A percentile compares a stretch with the other conserved stretches of the same genome.
phyloP scores from a whole-genome alignment of 345 rosid genomes.

The Tarenaya hassleriana region DNA sequence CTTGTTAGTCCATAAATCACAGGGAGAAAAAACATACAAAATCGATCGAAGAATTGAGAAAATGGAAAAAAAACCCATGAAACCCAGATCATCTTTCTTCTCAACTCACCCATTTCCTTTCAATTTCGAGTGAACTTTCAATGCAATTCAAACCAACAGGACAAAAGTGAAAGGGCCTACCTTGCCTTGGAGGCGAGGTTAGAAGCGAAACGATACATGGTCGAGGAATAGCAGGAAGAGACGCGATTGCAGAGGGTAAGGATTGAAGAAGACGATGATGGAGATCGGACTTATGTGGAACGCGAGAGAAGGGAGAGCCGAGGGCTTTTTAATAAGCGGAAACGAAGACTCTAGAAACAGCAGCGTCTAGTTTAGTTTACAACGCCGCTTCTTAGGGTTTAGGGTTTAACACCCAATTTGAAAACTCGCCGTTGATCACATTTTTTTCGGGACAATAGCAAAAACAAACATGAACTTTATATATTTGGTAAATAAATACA shows the following conservation, averaged over 20 bases:
- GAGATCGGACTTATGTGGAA: background rate
- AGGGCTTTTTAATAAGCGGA: slow-evolving; percentile 15
- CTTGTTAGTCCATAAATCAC: background rate
- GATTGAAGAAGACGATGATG: background rate
- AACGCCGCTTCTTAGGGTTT: slow-evolving; percentile 33
- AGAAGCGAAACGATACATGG: slow-evolving; percentile 63
- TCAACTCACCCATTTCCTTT: too few relatives aligned
- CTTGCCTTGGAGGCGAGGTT: slow-evolving; percentile 59
- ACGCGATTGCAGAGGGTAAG: too few relatives aligned
- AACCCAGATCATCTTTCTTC: background rate
- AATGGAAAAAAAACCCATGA: background rate
- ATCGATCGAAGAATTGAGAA: background rate
- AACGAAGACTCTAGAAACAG: slow-evolving; percentile 52
- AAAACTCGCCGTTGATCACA: background rate
- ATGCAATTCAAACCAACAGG: background rate
- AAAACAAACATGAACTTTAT: too few relatives aligned
- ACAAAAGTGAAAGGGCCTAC: slow-evolving; percentile 21
- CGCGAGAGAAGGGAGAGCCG: background rate
- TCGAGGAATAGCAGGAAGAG: background rate
- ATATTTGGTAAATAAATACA: too few relatives aligned
- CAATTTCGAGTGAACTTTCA: background rate
- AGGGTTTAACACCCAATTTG: slow-evolving; percentile 36
- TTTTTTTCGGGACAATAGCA: too few relatives aligned
- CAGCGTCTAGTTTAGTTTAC: slow-evolving; percentile 18
- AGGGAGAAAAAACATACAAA: too few relatives aligned